phyloP scores from a whole-genome alignment of 176 grass and related monocot species.

The Triticum turgidum region DNA sequence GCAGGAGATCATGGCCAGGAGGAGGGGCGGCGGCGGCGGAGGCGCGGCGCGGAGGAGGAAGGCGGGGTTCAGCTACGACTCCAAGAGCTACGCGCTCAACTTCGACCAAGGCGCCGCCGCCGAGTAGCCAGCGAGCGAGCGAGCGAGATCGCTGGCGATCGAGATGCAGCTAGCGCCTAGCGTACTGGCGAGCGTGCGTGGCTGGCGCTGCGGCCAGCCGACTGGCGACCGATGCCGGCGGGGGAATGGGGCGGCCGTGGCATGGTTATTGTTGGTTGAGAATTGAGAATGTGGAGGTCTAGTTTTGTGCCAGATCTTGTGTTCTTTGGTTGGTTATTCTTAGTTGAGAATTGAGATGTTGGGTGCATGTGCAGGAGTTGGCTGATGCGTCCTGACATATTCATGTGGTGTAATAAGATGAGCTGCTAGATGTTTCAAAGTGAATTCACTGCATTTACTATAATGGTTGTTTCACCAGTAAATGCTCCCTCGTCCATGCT shows the following conservation, averaged over 20 bases:
- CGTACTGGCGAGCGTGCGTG: too few species aligned
- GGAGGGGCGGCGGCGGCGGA: constrained; percentile 5
- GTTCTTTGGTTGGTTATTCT: neutral
- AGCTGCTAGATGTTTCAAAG: neutral
- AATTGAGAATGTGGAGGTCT: neutral
- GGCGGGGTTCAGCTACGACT: constrained; percentile 57
- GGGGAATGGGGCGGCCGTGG: neutral
- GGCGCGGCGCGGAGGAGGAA: constrained; percentile 17
- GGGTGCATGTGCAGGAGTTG: neutral
- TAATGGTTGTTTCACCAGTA: too few species aligned
- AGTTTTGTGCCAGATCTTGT: neutral
- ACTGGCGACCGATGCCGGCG: neutral
- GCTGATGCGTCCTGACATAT: neutral
- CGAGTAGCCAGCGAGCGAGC: neutral
- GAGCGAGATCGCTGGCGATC: neutral
- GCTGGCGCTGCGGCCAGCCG: neutral
- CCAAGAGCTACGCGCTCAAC: constrained; percentile 62
- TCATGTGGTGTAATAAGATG: neutral
- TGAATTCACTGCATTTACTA: neutral
- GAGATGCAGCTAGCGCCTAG: neutral
- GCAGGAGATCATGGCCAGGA: constrained; percentile 45
- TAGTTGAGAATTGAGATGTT: neutral
- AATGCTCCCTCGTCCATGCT: too few species aligned
- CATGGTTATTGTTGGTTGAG: neutral
- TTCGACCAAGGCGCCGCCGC: constrained; percentile 45